Conservation (phyloP, 164 flowering plant genomes). For the grape (Vitis vinifera) region DNA sequence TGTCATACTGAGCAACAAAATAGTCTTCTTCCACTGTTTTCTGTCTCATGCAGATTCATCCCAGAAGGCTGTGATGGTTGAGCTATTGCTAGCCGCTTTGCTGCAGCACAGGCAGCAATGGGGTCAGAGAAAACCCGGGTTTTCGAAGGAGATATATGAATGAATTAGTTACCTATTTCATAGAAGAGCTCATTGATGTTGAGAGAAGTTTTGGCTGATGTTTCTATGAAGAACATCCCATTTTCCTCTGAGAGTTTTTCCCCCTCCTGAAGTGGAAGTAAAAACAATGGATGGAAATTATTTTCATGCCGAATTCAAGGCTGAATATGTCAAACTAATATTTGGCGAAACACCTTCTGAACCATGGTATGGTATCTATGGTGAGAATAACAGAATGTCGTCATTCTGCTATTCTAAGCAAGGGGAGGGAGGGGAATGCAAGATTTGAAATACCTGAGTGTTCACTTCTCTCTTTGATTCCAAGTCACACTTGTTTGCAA, state of each 20-base stretch:
- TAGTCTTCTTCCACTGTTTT: constrained; percentile 13
- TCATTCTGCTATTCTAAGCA: too few relatives aligned
- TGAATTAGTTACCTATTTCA: constrained; percentile 49
- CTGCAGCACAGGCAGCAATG: constrained; percentile 15
- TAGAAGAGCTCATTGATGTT: constrained; percentile 62
- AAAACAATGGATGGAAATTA: background rate
- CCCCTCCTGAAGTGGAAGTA: constrained; percentile 41
- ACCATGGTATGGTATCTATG: too few relatives aligned
- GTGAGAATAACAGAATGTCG: too few relatives aligned
- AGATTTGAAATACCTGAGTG: constrained; percentile 38
- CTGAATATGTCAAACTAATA: background rate
- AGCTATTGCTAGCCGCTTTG: constrained; percentile 31
- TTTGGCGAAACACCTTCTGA: too few relatives aligned
- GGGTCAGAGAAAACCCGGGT: too few relatives aligned
- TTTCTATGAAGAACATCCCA: constrained; percentile 61
- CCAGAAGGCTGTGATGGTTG: constrained; percentile 27
- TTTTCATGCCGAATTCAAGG: background rate
- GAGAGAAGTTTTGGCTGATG: constrained; percentile 63
- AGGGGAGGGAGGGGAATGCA: background rate
- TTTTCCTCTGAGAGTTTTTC: constrained; percentile 54
- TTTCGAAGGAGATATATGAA: too few relatives aligned
- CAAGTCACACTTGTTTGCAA: constrained; percentile 67
- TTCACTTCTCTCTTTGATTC: constrained; percentile 50
- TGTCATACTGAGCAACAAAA: constrained; percentile 36
- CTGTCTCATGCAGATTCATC: constrained; percentile 19